Conservation (phyloP, 2,329 filamentous ascomycete species). For the Colletotrichum tanaceti region DNA sequence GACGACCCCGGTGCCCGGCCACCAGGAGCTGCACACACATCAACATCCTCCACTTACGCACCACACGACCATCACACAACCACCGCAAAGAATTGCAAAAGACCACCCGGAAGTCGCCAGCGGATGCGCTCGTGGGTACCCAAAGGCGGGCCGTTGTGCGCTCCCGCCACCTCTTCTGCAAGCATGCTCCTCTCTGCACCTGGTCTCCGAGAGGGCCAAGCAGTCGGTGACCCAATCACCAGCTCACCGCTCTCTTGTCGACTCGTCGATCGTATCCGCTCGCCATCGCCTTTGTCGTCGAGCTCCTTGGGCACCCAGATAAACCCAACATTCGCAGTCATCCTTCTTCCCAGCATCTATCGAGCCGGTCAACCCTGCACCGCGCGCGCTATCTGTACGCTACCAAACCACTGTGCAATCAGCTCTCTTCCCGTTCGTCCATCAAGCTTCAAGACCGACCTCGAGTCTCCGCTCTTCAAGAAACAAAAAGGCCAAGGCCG, state of each 20-base stretch:
- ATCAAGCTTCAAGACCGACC: not conserved
- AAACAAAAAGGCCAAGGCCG: slow-evolving; percentile 30
- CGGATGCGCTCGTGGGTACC: slow-evolving; percentile 21
- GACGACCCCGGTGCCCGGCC: slow-evolving; percentile 29
- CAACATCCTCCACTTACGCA: not conserved
- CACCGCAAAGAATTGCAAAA: not conserved
- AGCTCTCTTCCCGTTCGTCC: not conserved
- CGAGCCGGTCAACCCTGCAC: not conserved
- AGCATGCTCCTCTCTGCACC: slow-evolving; percentile 7
- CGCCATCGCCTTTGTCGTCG: not conserved
- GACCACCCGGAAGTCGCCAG: slow-evolving; percentile 23
- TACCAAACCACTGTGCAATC: not conserved
- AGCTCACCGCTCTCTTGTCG: slow-evolving; percentile 28
- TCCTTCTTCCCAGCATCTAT: not conserved
- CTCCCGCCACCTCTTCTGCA: slow-evolving; percentile 29
- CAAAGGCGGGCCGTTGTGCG: slow-evolving; percentile 25
- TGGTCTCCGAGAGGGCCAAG: slow-evolving; percentile 9
- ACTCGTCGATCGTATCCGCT: slow-evolving; percentile 13
- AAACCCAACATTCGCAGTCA: not conserved
- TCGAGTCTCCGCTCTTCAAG: slow-evolving; percentile 17
- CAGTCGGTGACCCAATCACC: slow-evolving; percentile 11
- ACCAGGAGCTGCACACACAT: slow-evolving; percentile 26
- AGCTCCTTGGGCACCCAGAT: not conserved
- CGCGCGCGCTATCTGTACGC: not conserved
- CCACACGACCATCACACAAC: slow-evolving; percentile 13